Base-by-base conservation (phyloP, 139 green algal genomes). In the Picochlorum sp. region DNA sequence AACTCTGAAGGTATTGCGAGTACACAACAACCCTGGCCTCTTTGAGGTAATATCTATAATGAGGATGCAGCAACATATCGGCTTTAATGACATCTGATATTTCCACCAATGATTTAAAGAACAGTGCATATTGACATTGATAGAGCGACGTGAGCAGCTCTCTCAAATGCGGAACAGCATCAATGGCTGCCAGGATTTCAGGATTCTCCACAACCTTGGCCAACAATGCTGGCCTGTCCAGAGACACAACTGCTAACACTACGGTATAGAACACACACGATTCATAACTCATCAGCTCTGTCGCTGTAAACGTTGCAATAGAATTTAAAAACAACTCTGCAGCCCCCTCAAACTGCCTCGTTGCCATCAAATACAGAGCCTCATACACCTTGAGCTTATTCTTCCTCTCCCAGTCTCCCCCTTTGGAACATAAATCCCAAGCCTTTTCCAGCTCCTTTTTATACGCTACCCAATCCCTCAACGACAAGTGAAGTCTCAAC, bases 331-430 rank as follows among this genome's bases (percentile, higher is more conserved):
- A 89, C 24, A 97, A 85, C 49, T 84, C 67, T 0, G 88, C 86
- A 6, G 92, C 91, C 9, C 78, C 54, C 52, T 88, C 82, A 73
- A 97, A 93, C 70, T 95, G 73, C 0, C 94, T 76, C 3, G 72
- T 89, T 65, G 88, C 86, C 75, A 96, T 86, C 3, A 77, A 70
- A 72, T 88, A 89, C 16, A 97, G 61, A 0, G 85, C 88, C 68
- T 99, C 90, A 69, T 99, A 99, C 70, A 99, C 93, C 82, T 98
- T 98, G 59, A 99, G 85, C 54, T 88, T 85, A 80, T 99, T 99
- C 70, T 97, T 97, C 55, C 92, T 83, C 85, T 99, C 94, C 94
- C 94, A 99, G 85, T 99, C 94, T 3, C 89, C 94, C 0, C 90
- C 91, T 26, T 89, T 78, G 26, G 86, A 86, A 37, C 90, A 93